Evolutionary conservation across 805 yeast genomes (phyloP).

Genomic region (Wickerhamiella lipophila): DNA sequence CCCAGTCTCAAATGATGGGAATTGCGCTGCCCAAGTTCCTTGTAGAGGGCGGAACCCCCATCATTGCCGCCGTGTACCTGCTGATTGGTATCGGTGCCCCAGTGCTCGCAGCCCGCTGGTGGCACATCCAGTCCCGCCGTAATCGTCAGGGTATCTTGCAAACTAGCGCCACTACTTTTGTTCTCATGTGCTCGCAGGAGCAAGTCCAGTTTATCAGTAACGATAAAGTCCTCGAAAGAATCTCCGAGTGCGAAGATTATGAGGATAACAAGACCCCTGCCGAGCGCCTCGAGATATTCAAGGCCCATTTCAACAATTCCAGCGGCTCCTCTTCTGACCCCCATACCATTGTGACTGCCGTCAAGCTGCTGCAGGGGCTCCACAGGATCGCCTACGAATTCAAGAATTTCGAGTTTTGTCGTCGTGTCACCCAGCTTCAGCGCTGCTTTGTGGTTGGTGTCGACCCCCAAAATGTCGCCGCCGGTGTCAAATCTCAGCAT

Average conservation of each 20-base stretch:
- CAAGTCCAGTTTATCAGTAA: slow-evolving; percentile 39
- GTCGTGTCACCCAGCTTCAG: slow-evolving; percentile 50
- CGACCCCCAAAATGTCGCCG: slow-evolving; percentile 34
- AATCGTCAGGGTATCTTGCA: slow-evolving; percentile 76
- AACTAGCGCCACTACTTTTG: slow-evolving; percentile 67
- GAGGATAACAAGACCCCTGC: slow-evolving; percentile 34
- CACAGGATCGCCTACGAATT: slow-evolving; percentile 73
- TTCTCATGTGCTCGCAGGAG: slow-evolving; percentile 59
- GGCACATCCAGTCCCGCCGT: slow-evolving; percentile 67
- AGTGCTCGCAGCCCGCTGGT: slow-evolving; percentile 71
- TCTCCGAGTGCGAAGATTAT: slow-evolving; percentile 48
- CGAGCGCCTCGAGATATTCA: slow-evolving; percentile 40
- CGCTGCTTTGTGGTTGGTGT: slow-evolving; percentile 70
- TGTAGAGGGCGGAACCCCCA: slow-evolving; percentile 68
- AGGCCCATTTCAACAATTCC: slow-evolving; percentile 46
- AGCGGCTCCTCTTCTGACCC: slow-evolving; percentile 33
- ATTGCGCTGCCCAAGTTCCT: slow-evolving; percentile 88
- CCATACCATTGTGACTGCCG: slow-evolving; percentile 48
- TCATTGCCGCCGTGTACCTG: slow-evolving; percentile 49
- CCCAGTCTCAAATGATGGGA: slow-evolving; percentile 79
- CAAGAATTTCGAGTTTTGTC: slow-evolving; percentile 55
- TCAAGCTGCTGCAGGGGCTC: slow-evolving; percentile 54
- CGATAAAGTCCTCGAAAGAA: slow-evolving; percentile 38
- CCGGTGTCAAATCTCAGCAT: slow-evolving; percentile 64
- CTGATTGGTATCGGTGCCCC: slow-evolving; percentile 74